Conservation (phyloP, 2,329 filamentous ascomycete species). For the Pyrenophora seminiperda region DNA sequence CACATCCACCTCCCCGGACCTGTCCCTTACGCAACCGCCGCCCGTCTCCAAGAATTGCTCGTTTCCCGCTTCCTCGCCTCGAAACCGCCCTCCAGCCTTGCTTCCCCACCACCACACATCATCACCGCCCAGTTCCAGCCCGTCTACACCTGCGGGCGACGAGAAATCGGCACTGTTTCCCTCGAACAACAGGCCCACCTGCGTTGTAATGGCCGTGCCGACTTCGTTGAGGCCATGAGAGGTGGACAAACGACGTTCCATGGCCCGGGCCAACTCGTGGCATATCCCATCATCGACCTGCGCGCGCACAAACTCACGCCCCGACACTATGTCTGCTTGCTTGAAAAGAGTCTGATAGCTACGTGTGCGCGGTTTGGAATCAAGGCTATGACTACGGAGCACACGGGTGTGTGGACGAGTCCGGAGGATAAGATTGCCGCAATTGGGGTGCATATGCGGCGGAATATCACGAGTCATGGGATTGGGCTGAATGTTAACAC, state of each 20-base stretch:
- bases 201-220: constrained; percentile 54
- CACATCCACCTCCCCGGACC: constrained; percentile 64
- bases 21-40: constrained; percentile 61
- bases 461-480: constrained; percentile 83
- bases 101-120: constrained; percentile 66
- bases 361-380: constrained; percentile 67
- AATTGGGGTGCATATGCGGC: constrained; percentile 85
- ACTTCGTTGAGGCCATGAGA: constrained; percentile 73
- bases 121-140: constrained; percentile 82
- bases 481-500: constrained; percentile 78
- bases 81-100: constrained; percentile 56
- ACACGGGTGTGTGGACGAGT: constrained; percentile 80
- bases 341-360: constrained; percentile 77
- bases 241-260: constrained; percentile 95
- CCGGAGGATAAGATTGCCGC: constrained; percentile 76
- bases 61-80: constrained; percentile 63
- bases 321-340: constrained; percentile 74
- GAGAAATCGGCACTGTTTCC: constrained; percentile 65
- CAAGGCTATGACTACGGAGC: constrained; percentile 65
- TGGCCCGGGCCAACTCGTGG: constrained; percentile 87
- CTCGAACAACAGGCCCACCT: constrained; percentile 52
- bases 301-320: constrained; percentile 70
- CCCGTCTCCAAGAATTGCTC: constrained; percentile 62
- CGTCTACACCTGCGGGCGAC: constrained; percentile 87
- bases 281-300: constrained; percentile 91